These are phyloP conservation scores for Phytophthora hibernalis DNA, from an alignment of 352 stramenopile genomes.

Conservation along the genomic window DNA sequence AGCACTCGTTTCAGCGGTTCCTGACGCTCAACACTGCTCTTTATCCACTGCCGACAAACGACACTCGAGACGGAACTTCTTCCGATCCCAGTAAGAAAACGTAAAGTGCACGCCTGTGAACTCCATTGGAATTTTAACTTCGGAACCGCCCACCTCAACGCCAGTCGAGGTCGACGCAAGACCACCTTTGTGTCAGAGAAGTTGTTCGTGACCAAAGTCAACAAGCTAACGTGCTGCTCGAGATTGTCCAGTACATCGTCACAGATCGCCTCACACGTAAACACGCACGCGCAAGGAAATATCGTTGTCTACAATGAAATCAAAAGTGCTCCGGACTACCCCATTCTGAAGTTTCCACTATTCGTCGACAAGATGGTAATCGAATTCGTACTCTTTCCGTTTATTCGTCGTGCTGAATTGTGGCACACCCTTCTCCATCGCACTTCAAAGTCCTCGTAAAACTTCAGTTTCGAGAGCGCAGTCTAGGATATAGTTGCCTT, in stretches of 20 bases:
- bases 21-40: not conserved
- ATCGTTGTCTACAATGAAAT: slow-evolving; percentile 12
- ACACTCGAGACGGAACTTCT: slow-evolving; percentile 28
- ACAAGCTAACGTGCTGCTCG: slow-evolving; percentile 12
- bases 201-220: not conserved
- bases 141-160: not conserved
- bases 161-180: slow-evolving; percentile 11
- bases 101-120: slow-evolving; percentile 14
- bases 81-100: slow-evolving; percentile 14
- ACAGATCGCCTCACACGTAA: not conserved
- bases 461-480: not conserved
- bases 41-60: slow-evolving; percentile 2
- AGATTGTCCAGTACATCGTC: slow-evolving; percentile 5
- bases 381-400: not conserved
- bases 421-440: not conserved
- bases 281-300: slow-evolving; percentile 2
- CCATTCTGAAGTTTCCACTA: slow-evolving; percentile 5
- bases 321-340: not conserved
- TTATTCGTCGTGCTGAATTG: not conserved
- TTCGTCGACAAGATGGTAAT: not conserved
- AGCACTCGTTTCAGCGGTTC: no score
- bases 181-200: slow-evolving; percentile 22
- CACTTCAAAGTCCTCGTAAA: not conserved
- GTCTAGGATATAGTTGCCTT: not conserved
- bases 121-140: slow-evolving; percentile 12